These are phyloP conservation scores for Talaromyces sp. DNA, from an alignment of 2,329 filamentous ascomycete genomes.

Conservation along the genomic window DNA sequence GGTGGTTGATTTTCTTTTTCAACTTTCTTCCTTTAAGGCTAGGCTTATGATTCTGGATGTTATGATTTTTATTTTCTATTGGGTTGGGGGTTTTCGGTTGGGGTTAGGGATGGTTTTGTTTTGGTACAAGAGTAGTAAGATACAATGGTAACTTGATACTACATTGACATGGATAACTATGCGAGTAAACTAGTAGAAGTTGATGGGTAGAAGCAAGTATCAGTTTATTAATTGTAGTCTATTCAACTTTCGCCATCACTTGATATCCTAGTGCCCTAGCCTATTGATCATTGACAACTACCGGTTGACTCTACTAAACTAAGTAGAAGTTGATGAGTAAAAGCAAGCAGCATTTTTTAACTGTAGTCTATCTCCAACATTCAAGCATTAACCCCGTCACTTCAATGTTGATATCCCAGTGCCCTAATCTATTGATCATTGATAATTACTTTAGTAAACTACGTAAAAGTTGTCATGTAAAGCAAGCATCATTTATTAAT, in stretches of 20 bases:
- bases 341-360: no score
- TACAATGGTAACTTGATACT: not conserved
- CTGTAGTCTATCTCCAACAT: not conserved
- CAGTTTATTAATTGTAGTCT: not conserved
- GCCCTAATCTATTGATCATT: no score
- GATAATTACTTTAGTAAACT: no score
- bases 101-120: not conserved
- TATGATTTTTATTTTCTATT: not conserved
- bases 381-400: not conserved
- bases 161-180: not conserved
- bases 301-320: no score
- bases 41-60: conserved; percentile 16
- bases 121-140: not conserved
- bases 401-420: no score
- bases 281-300: no score
- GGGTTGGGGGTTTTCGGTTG: not conserved
- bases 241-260: not conserved
- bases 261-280: not conserved
- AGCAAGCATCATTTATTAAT: no score
- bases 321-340: no score
- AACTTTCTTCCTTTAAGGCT: not conserved
- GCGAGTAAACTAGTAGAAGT: not conserved
- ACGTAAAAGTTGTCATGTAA: no score
- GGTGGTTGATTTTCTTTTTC: conserved; percentile 63
- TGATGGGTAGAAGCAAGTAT: not conserved